Base-by-base conservation (phyloP, 495 filamentous ascomycete species). In the Aspergillus incahuasiensis region DNA sequence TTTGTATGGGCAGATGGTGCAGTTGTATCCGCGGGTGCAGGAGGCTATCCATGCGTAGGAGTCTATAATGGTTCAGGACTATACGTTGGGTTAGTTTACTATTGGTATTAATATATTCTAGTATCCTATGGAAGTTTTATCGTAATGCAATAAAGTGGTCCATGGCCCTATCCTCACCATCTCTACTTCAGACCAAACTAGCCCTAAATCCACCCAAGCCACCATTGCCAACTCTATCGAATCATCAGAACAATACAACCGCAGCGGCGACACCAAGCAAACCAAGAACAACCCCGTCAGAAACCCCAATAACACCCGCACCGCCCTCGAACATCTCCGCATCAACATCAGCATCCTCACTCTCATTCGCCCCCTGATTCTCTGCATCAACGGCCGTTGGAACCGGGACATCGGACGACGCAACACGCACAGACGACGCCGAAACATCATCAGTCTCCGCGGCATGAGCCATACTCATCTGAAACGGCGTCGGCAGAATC, bases 11-110 rank as follows among this genome's bases (percentile, higher is more conserved):
- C 73, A 78, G 56, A 86, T 96, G 79, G 77, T 95, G 3, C 62
- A 72, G 48, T 82, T 95, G 32, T 96, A 95, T 70, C 91, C 91
- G 11, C 82, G 87, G 47, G 87, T 96, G 9, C 90, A 95, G 73
- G 74, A 86, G 64, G 81, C 82, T 21, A 80, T 87, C 43, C 84
- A 86, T 68, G 80, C 79, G 8, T 85, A 55, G 69, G 30, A 3
- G 4, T 28, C n/a, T n/a, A n/a, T n/a, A n/a, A 28, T 4, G 25
- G 25, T 28, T 28, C 8, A 28, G 8, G 25, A 28, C 25, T 28
- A 28, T 28, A 28, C 25, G 25, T 28, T 28, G 25, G 25, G 3
- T 28, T 4, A 28, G 25, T 28, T 3, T 3, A 28, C 3, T 8
- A 28, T 28, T 28, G 25, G 25, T 28, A 28, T 28, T 28, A 8